Base-by-base conservation (phyloP, 2,329 filamentous ascomycete genomes). In the Davidsoniella virescens region DNA sequence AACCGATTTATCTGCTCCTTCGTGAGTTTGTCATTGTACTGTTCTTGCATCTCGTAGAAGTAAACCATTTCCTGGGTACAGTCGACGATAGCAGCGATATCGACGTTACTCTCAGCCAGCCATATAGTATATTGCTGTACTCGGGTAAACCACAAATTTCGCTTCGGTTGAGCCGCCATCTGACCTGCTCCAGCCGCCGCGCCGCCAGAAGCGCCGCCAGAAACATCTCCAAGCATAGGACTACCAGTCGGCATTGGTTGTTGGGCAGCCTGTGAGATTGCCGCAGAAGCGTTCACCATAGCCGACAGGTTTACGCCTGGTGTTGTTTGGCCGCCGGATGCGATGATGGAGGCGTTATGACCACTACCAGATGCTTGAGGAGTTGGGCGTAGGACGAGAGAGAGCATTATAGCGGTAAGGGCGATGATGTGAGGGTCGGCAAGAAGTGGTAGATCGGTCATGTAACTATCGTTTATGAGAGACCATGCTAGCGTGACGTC, bases 21-120 rank as follows among this genome's bases (percentile, higher is more conserved):
- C 2, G 72, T 75, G 38, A 71, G 64, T 58, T 78, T 78, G 49
- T 78, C 75, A 55, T 76, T 76, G 56, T 76, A 78, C 56, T 75
- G 69, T 59, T 78, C 75, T 47, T 75, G 69, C 54, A 68, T 75
- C 60, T 93, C 85, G 61, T 94, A 94, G 55, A 94, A 76, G 3
- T 85, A 88, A 49, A 95, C 85, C 55, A 94, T 75, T 66, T 94
- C 88, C 65, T 95, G 88, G 0, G 85, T 90, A 59, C 84, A 87
- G 64, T 94, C 86, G 47, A 94, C 82, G 63, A 93, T 81, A 29
- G 80, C 82, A 56, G 85, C 78, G 59, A 94, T 83, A 58, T 93
- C 85, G 41, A 94, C 77, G 51, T 78, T 82, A 59, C 85, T 92
- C 61, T 94, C 87, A 1, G 87, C 84, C 51, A 94, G 70, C 82